These are phyloP conservation scores for Botrytis elliptica DNA, from an alignment of 2,329 filamentous ascomycete species.

Conservation along the genomic window DNA sequence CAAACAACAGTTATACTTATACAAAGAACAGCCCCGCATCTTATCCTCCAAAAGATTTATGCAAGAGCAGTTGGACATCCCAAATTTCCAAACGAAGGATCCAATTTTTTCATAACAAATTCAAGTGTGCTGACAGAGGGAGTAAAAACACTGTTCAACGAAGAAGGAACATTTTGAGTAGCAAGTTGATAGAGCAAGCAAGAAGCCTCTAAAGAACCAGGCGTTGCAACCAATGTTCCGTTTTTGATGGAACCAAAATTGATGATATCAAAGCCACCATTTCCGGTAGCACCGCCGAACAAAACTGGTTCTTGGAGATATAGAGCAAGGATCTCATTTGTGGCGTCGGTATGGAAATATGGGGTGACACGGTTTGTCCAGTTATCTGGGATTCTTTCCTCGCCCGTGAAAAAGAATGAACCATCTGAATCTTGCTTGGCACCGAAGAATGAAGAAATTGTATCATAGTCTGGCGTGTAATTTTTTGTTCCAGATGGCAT, in stretches of 20 bases:
- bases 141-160: neutral
- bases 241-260: slow-evolving; percentile 8
- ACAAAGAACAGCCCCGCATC: neutral
- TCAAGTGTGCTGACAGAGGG: neutral
- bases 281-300: slow-evolving; percentile 12
- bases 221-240: neutral
- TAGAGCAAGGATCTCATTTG: neutral
- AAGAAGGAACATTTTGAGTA: neutral
- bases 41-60: neutral
- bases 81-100: neutral
- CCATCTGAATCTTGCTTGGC: slow-evolving; percentile 5
- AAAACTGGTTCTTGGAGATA: slow-evolving; percentile 5
- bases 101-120: neutral
- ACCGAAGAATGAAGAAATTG: slow-evolving; percentile 7
- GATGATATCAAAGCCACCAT: neutral
- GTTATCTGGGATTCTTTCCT: neutral
- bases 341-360: neutral
- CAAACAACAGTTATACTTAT: neutral
- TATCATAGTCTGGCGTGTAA: neutral
- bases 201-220: neutral
- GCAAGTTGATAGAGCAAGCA: slow-evolving; percentile 12
- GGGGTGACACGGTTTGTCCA: slow-evolving; percentile 5
- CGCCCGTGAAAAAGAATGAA: slow-evolving; percentile 2
- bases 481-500: slow-evolving; percentile 7
- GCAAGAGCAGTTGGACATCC: slow-evolving; percentile 4